phyloP scores from a whole-genome alignment of 306 rosid genomes.

The Begonia masoniana region DNA sequence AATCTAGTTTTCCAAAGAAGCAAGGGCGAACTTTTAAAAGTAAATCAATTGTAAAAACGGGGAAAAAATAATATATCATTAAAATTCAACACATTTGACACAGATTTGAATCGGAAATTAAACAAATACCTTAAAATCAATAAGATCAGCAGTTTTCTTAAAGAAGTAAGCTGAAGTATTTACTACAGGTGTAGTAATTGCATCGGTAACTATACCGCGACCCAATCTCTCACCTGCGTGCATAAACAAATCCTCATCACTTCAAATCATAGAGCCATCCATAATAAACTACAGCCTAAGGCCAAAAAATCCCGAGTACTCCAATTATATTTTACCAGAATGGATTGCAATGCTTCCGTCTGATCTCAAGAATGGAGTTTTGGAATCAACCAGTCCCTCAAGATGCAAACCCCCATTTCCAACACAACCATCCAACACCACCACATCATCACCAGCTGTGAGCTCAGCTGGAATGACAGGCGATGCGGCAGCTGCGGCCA shows the following conservation, averaged over 20 bases:
- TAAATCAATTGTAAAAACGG: too few species aligned
- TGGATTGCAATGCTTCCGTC: conserved; percentile 71
- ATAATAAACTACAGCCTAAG: too few species aligned
- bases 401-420: conserved; percentile 34
- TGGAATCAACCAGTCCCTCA: conserved; percentile 25
- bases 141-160: conserved; percentile 62
- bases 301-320: not conserved
- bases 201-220: conserved; percentile 74
- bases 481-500: conserved; percentile 31
- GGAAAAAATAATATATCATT: too few species aligned
- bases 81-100: too few species aligned
- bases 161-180: conserved; percentile 79
- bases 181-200: conserved; percentile 87
- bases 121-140: conserved; percentile 70
- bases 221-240: conserved; percentile 74
- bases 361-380: conserved; percentile 45
- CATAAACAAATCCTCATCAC: conserved; percentile 10
- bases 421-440: conserved; percentile 16
- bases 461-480: conserved; percentile 24
- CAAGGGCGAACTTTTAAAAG: too few species aligned
- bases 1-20: too few species aligned
- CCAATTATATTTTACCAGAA: conserved; percentile 28
- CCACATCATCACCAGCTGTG: conserved; percentile 31
- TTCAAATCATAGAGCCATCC: too few species aligned
- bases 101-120: too few species aligned